A percentile compares a stretch with the other conserved stretches of the same genome.
Evolutionary conservation across 768 basidiomycete species (phyloP).

Genomic region (Fomitopsis pulvina): DNA sequence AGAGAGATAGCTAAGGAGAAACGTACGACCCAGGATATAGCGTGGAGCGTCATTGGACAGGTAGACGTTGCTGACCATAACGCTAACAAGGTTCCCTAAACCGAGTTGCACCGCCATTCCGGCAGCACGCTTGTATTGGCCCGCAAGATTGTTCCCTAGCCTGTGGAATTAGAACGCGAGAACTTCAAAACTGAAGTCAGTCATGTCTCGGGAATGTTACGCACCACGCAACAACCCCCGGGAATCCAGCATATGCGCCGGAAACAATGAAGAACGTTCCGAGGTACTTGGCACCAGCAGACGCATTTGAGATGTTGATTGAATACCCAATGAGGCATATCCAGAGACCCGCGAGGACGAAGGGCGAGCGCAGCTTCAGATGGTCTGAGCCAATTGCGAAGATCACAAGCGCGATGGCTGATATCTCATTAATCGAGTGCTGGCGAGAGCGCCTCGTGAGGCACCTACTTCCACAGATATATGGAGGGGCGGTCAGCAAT

Average conservation of each 20-base stretch:
- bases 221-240: slow-evolving; percentile 54
- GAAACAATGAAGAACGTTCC: slow-evolving; percentile 64
- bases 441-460: neutral
- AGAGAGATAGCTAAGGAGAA: neutral
- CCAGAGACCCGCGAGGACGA: slow-evolving; percentile 44
- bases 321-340: slow-evolving; percentile 52
- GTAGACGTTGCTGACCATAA: slow-evolving; percentile 59
- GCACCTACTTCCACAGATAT: slow-evolving; percentile 54
- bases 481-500: slow-evolving; percentile 61
- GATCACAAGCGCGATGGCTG: slow-evolving; percentile 46
- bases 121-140: slow-evolving; percentile 63
- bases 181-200: neutral
- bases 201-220: too few relatives aligned
- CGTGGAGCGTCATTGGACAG: slow-evolving; percentile 51
- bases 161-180: neutral
- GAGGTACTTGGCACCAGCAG: slow-evolving; percentile 58
- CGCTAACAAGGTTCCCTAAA: slow-evolving; percentile 58
- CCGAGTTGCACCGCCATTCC: slow-evolving; percentile 65
- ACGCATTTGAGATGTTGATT: slow-evolving; percentile 53
- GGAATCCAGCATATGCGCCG: slow-evolving; percentile 55
- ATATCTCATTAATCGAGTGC: neutral
- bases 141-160: slow-evolving; percentile 34
- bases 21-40: slow-evolving; percentile 57
- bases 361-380: slow-evolving; percentile 45
- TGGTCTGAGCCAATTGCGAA: slow-evolving; percentile 58